Conservation (phyloP, 2,329 filamentous ascomycete species). For the Fusarium transvaalense region DNA sequence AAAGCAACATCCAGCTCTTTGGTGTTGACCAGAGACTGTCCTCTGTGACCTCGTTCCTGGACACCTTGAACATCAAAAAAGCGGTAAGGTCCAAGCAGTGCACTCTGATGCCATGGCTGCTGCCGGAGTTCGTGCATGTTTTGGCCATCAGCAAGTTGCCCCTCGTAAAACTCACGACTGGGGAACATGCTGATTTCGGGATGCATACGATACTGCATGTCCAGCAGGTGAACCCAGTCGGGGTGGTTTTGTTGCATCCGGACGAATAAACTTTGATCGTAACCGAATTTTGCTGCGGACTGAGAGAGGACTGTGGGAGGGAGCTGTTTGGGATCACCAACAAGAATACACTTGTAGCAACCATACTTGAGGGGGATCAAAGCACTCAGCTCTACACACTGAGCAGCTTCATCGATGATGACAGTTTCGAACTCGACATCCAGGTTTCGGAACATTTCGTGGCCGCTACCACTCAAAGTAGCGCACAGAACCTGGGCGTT, state of each 20-base stretch:
- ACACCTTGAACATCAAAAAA: constrained; percentile 97
- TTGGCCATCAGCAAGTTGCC: constrained; percentile 83
- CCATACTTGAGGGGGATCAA: constrained; percentile 98
- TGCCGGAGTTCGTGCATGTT: constrained; percentile 82
- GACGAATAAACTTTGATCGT: constrained; percentile 98
- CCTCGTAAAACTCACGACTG: constrained; percentile 92
- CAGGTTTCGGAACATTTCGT: constrained; percentile 95
- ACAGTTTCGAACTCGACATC: constrained; percentile 98
- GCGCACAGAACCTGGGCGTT: constrained; percentile 93
- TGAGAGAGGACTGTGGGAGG: constrained; percentile 96
- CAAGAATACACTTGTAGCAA: constrained; percentile 94
- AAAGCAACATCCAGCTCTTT: constrained; percentile 89
- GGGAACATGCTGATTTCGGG: constrained; percentile 95
- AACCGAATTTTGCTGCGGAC: constrained; percentile 90
- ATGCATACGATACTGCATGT: constrained; percentile 99
- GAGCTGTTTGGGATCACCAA: constrained; percentile 97
- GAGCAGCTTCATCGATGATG: constrained; percentile 96
- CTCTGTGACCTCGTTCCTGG: constrained; percentile 82
- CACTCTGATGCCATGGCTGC: constrained; percentile 87
- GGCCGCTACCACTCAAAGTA: constrained; percentile 93
- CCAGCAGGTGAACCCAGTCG: constrained; percentile 90
- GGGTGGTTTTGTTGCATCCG: constrained; percentile 96
- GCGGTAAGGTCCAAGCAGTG: constrained; percentile 88
- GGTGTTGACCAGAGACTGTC: constrained; percentile 90
- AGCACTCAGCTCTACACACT: constrained; percentile 97